Percentiles rank a stretch among this genome's conserved stretches.
phyloP scores from a whole-genome alignment of 768 basidiomycete genomes.

The Trametes meyenii region DNA sequence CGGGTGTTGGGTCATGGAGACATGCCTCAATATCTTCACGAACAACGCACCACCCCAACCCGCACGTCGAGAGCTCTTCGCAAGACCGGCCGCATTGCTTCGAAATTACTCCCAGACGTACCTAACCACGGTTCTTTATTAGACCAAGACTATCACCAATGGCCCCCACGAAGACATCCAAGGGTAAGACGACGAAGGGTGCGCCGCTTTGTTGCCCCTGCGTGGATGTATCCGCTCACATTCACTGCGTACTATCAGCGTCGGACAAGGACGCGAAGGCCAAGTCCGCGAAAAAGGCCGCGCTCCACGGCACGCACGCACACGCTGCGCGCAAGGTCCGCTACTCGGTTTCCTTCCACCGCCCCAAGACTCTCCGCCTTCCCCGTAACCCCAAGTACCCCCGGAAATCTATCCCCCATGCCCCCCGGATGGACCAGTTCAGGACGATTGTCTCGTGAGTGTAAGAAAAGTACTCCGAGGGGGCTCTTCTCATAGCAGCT shows the following conservation, averaged over 20 bases:
- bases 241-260: constrained; percentile 17
- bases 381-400: constrained; percentile 88
- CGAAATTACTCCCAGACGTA: not conserved
- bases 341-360: constrained; percentile 89
- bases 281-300: constrained; percentile 96
- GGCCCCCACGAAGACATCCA: constrained; percentile 70
- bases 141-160: constrained; percentile 40
- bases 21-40: no score
- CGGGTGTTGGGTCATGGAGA: no score
- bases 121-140: not conserved
- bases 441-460: constrained; percentile 89
- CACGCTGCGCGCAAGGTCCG: constrained; percentile 81
- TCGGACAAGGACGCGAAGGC: constrained; percentile 63
- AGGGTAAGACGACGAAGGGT: constrained; percentile 59
- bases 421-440: constrained; percentile 95
- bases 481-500: not conserved
- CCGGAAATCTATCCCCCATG: constrained; percentile 92
- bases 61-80: constrained; percentile 6
- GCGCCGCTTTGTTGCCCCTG: constrained; percentile 24
- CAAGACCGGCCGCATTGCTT: not conserved
- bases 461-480: not conserved
- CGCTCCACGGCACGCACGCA: constrained; percentile 81
- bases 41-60: not conserved
- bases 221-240: not conserved
- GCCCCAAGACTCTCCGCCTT: constrained; percentile 90